Percentiles rank a stretch among this genome's conserved stretches.
Evolutionary conservation across 164 flowering plant species (phyloP).

Genomic region (Aristolochia contorta): DNA sequence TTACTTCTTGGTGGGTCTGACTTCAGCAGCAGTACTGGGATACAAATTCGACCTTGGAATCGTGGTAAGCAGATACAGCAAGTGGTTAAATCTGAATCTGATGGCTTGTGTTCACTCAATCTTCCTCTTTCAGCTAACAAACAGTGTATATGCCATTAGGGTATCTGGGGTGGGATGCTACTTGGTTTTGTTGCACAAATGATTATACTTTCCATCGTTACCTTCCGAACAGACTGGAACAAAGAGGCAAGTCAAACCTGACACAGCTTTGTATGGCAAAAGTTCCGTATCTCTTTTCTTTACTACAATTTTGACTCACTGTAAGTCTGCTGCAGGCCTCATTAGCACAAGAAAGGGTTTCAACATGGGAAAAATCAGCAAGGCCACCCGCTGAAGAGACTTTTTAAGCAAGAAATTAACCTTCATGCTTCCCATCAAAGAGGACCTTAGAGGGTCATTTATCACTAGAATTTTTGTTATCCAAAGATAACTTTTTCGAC

Average conservation of each 20-base stretch:
- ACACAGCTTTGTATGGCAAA: too few relatives aligned
- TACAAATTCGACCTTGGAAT: slow-evolving; percentile 37
- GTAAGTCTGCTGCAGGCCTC: slow-evolving; percentile 2
- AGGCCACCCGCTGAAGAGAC: not conserved
- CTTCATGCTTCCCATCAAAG: too few relatives aligned
- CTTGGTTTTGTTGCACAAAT: slow-evolving; percentile 5
- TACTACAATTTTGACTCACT: too few relatives aligned
- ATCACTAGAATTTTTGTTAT: too few relatives aligned
- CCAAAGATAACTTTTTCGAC: too few relatives aligned
- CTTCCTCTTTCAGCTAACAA: not conserved
- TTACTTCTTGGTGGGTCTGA: slow-evolving; percentile 51
- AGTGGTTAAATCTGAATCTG: not conserved
- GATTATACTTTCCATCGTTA: slow-evolving; percentile 5
- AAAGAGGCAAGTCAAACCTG: slow-evolving; percentile 8
- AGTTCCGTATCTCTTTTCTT: too few relatives aligned
- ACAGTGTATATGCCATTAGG: slow-evolving; percentile 1
- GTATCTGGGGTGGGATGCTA: slow-evolving; percentile 12
- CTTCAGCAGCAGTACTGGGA: slow-evolving; percentile 45
- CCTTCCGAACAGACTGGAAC: slow-evolving; percentile 10
- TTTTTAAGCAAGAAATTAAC: not conserved
- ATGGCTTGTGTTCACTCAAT: too few relatives aligned
- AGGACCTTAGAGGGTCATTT: too few relatives aligned
- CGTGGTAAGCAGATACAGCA: slow-evolving; percentile 17
- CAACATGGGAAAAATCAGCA: slow-evolving; percentile 5
- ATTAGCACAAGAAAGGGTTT: slow-evolving; percentile 1